Base-by-base conservation (phyloP, 2,329 filamentous ascomycete genomes). In the Hypoxylon sp. region DNA sequence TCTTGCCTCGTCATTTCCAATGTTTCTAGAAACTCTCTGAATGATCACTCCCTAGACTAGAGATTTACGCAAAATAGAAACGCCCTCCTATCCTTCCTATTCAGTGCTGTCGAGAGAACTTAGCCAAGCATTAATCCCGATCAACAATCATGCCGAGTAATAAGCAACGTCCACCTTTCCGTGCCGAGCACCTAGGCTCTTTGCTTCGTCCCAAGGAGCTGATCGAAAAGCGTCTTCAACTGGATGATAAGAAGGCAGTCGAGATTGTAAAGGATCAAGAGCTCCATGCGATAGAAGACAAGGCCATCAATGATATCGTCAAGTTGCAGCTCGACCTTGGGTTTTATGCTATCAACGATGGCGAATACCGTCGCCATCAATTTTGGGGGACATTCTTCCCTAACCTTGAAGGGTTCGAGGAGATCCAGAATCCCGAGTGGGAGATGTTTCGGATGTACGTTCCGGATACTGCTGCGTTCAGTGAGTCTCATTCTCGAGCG, bases 161-260 rank as follows among this genome's bases (percentile, higher is more conserved):
- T 48, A 70, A 68, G 60, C 67, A 65, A 55, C 55, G 60, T n/a
- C 75, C 75, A 3, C 88, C 88, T 32, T 90, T 89, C 76, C 80
- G 88, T 59, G 88, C 88, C 37, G 88, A 91, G 76, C 88, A 91
- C 66, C 76, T 90, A 60, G 88, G 88, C 61, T 90, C 87, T 4
- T 76, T 91, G 21, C 81, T 90, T 35, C 84, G 88, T 7, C 87
- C 88, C 4, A 73, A 85, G 58, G 75, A 80, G 51, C 75, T 90
- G 43, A 75, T 86, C 16, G 77, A 84, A 45, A 82, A 81, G 58
- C 84, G 88, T 60, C 76, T 83, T 53, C 62, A 67, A 43, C 66
- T 74, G 23, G 71, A 73, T 36, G 62, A 68, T 16, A 65, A 67
- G 40, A 72, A 73, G 47, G 70, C 70, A 9, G 56, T 72, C 9